Percentiles rank a stretch among this genome's conserved stretches.
These are phyloP conservation scores for Ogataea chonburiensis DNA, from an alignment of 805 yeast genomes.

Conservation along the genomic window DNA sequence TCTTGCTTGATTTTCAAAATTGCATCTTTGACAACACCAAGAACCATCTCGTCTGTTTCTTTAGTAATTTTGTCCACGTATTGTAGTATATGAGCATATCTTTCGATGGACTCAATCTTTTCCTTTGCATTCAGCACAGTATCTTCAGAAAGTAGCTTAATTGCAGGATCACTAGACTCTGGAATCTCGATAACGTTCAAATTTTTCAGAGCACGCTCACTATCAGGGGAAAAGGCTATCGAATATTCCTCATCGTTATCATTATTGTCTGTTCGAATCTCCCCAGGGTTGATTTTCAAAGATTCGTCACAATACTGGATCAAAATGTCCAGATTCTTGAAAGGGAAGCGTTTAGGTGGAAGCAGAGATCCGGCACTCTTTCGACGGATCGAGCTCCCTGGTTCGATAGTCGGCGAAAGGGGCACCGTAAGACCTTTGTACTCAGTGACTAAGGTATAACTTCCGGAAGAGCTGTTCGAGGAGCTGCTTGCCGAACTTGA, in stretches of 20 bases:
- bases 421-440: constrained; percentile 59
- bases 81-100: constrained; percentile 71
- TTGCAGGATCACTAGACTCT: constrained; percentile 62
- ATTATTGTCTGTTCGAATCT: constrained; percentile 36
- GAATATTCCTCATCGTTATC: constrained; percentile 26
- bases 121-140: constrained; percentile 58
- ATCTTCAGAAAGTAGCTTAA: constrained; percentile 61
- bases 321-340: constrained; percentile 56
- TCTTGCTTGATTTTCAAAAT: constrained; percentile 50
- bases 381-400: constrained; percentile 29
- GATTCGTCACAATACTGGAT: constrained; percentile 75
- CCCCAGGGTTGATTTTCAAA: constrained; percentile 69
- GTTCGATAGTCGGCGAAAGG: constrained; percentile 23
- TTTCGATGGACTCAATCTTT: constrained; percentile 66
- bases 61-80: constrained; percentile 73
- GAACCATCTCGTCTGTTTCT: constrained; percentile 72
- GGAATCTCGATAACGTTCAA: constrained; percentile 43
- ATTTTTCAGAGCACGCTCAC: constrained; percentile 52
- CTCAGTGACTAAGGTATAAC: constrained; percentile 34
- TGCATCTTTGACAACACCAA: constrained; percentile 61
- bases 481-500: constrained; percentile 18
- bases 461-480: constrained; percentile 19
- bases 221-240: constrained; percentile 55
- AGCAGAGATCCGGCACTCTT: constrained; percentile 44
- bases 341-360: constrained; percentile 51